These are phyloP conservation scores for Backusella liffmaniae DNA, from an alignment of 192 early-diverging fungal species.

Conservation along the genomic window DNA sequence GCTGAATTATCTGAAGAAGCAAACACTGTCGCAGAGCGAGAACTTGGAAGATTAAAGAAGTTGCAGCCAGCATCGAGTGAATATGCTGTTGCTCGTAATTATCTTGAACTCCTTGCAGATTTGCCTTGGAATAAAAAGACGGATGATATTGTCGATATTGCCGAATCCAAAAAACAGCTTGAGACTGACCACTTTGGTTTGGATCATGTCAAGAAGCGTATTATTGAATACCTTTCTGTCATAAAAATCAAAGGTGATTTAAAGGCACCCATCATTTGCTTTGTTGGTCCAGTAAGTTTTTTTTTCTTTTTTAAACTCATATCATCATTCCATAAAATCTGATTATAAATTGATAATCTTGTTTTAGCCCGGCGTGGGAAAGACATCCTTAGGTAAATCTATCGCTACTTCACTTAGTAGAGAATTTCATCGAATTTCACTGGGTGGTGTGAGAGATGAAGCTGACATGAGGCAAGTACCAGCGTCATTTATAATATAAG, in stretches of 20 bases:
- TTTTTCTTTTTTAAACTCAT: background rate
- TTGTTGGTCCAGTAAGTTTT: conserved; percentile 58
- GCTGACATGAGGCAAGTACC: conserved; percentile 66
- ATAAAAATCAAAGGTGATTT: conserved; percentile 67
- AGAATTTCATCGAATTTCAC: conserved; percentile 80
- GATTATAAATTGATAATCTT: conserved; percentile 5
- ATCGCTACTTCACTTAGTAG: conserved; percentile 74
- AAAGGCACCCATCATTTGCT: conserved; percentile 74
- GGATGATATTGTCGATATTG: conserved; percentile 68
- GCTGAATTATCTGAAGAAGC: conserved; percentile 65
- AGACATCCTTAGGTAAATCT: conserved; percentile 77
- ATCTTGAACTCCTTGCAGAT: conserved; percentile 73
- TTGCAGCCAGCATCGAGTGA: conserved; percentile 77
- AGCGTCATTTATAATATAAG: background rate
- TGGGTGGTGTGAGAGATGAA: conserved; percentile 86
- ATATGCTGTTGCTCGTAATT: conserved; percentile 75
- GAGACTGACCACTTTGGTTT: conserved; percentile 78
- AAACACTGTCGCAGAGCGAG: conserved; percentile 55
- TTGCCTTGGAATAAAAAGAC: conserved; percentile 73
- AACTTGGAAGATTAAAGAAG: conserved; percentile 65
- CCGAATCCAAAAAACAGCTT: conserved; percentile 60
- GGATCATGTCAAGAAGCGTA: conserved; percentile 77
- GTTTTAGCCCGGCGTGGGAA: conserved; percentile 60
- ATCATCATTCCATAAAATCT: background rate
- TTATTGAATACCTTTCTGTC: conserved; percentile 82